phyloP scores from a whole-genome alignment of 768 basidiomycete species.

The Suillus hirtellus region DNA sequence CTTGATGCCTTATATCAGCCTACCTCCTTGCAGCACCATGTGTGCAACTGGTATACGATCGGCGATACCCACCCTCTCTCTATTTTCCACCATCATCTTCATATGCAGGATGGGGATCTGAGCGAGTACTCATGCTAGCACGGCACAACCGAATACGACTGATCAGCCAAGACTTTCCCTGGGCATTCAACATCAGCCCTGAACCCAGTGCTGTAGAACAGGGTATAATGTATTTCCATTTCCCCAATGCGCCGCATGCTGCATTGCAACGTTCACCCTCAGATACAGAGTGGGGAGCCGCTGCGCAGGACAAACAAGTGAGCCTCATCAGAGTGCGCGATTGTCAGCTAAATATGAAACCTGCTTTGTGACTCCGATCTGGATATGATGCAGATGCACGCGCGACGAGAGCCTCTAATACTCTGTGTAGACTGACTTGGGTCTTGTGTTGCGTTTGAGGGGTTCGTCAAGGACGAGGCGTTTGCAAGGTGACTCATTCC shows the following conservation, averaged over 20 bases:
- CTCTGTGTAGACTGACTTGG: slow-evolving; percentile 16
- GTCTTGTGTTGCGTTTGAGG: slow-evolving; percentile 5
- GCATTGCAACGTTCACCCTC: slow-evolving; percentile 13
- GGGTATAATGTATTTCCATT: slow-evolving; percentile 4
- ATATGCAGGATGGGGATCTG: background rate
- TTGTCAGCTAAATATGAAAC: slow-evolving; percentile 2
- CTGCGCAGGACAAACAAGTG: slow-evolving; percentile 1
- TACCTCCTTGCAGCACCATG: slow-evolving; percentile 4
- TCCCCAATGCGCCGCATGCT: slow-evolving; percentile 6
- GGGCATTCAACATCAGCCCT: slow-evolving; percentile 8
- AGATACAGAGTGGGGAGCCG: slow-evolving; percentile 13
- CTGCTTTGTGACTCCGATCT: background rate
- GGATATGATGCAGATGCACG: background rate
- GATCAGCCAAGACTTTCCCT: slow-evolving; percentile 15
- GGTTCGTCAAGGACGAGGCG: slow-evolving; percentile 8
- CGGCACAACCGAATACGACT: slow-evolving; percentile 5
- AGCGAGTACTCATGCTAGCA: background rate
- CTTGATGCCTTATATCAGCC: background rate
- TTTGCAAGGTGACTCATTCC: slow-evolving; percentile 13
- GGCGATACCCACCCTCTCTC: slow-evolving; percentile 7
- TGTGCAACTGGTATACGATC: slow-evolving; percentile 11
- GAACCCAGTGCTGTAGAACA: background rate
- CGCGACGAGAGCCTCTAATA: background rate
- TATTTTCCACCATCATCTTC: slow-evolving; percentile 8
- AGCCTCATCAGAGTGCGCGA: slow-evolving; percentile 9